Conservation (phyloP, 331 rosid species). For the Pyracantha coccinea region DNA sequence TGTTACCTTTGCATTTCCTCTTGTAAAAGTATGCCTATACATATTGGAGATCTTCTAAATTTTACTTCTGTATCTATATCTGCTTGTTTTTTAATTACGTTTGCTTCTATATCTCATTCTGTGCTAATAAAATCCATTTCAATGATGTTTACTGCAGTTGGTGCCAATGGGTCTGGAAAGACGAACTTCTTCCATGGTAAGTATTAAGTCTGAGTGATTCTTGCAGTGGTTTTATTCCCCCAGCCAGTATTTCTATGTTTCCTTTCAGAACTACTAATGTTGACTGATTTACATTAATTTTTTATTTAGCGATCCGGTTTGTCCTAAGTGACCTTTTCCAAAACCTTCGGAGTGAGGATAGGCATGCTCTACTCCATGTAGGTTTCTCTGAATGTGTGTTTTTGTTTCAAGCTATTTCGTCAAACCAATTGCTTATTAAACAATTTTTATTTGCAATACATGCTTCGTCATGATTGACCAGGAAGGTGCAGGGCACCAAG, state of each 20-base stretch:
- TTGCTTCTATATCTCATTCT: neutral
- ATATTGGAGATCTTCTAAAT: neutral
- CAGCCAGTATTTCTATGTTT: neutral
- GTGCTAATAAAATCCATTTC: neutral
- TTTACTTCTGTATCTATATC: neutral
- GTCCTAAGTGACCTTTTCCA: slow-evolving; percentile 84
- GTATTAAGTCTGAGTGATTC: neutral
- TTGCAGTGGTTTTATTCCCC: neutral
- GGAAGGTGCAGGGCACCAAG: slow-evolving; percentile 95
- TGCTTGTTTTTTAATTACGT: neutral
- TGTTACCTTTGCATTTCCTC: neutral
- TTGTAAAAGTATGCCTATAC: neutral
- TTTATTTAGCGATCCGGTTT: slow-evolving; percentile 68
- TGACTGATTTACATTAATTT: neutral
- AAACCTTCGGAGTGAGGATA: slow-evolving; percentile 67
- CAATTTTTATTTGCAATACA: neutral
- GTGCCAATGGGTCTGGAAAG: slow-evolving; percentile 97
- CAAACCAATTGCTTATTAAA: neutral
- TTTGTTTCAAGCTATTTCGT: neutral
- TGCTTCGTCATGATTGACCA: slow-evolving; percentile 15
- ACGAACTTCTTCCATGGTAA: slow-evolving; percentile 84
- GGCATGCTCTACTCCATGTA: slow-evolving; percentile 85
- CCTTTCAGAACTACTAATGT: neutral
- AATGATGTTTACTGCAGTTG: slow-evolving; percentile 42
- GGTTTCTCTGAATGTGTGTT: slow-evolving; percentile 12